Evolutionary conservation across 164 flowering plant genomes (phyloP), one percentile per base, ranked within the genome.

Genomic region (Paratinospora sagittata): DNA sequence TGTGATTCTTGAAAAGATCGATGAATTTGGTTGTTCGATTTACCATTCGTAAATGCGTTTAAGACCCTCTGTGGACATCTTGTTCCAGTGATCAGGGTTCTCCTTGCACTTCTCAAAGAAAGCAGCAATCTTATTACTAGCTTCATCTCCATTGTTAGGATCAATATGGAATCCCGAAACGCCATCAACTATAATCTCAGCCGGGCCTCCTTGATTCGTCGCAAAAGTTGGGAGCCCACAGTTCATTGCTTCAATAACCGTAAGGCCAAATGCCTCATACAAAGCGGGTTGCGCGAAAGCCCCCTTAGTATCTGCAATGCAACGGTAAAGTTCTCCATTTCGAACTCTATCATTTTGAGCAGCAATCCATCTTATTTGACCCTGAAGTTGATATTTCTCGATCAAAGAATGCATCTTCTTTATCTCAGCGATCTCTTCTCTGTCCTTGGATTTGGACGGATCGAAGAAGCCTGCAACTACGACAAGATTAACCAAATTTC

Each of bases 241-340:
- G 80, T 87, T 92, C 97, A 94, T 94, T 27, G 98, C 97, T 78
- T 94, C 98, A 43, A 92, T 86, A 14, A 94, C 98, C 6, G 98
- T 94, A 8, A 94, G 86, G 0, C 98, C 98, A 68, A 93, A 93
- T 27, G 95, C 98, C 79, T 94, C 98, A 74, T 90, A 91, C 3
- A 85, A 60, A 37, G 98, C 98, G 47, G 98, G 97, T 79, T 94
- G 98, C 72, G 92, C 95, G 67, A 94, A 93, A 41, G 93, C 97
- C 47, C 98, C 98, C 79, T 83, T 92, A 24, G 93, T 83, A 61
- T 94, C 98, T 3, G 98, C 98, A 63, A 94, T 84, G 63, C 86
- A 82, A 1, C 97, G 85, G 80, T 94, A 94, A 12, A 94, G 80
- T 79, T 94, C 98, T 49, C 93, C 87, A 39, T 94, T 94, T 14